Base-by-base conservation (phyloP, 768 basidiomycete species). In the Lentinus brumalis region DNA sequence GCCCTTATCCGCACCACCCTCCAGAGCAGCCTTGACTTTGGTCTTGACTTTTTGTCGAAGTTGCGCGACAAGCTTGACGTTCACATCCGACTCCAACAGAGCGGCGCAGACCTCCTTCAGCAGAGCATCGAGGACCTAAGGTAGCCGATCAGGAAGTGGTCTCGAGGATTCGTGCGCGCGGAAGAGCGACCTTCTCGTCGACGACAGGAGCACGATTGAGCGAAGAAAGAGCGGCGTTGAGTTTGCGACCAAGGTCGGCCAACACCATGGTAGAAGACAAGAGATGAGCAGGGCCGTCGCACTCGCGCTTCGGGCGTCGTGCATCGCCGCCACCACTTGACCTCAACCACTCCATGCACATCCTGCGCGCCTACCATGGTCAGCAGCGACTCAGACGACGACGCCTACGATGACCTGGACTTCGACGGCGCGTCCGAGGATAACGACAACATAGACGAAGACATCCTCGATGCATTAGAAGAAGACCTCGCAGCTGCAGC, bases 41-140 rank as follows among this genome's bases (percentile, higher is more conserved):
- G 84, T 79, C 75, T 96, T 95, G 70, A 98, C 94, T 74, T 94
- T 94, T 64, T 89, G 86, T 64, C 94, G 86, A 57, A 97, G 74
- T 41, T 86, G 85, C 5, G 93, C 84, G 18, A 98, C 97, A 21
- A 98, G 85, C 74, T 96, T 97, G 68, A 99, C 96, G 72, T 99
- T 99, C 66, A 99, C 96, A 77, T 99, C 97, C 18, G 95, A 89
- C 75, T 98, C 96, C 46, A 99, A 84, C 35, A 98, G 78, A 10
- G 96, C 96, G 29, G 94, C 84, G 50, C 92, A 94, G 63, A 99
- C 92, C 76, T 97, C 94, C 77, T 98, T 98, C 63, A 99, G 85
- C 15, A 92, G 86, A 4, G 87, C 85, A 79, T 99, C 97, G 70
- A 99, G 86, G 50, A 94, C 92, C 96, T 98, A 44, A 15, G n/a